These are phyloP conservation scores for Rhizopogon rudus DNA, from an alignment of 768 basidiomycete genomes.

Conservation along the genomic window DNA sequence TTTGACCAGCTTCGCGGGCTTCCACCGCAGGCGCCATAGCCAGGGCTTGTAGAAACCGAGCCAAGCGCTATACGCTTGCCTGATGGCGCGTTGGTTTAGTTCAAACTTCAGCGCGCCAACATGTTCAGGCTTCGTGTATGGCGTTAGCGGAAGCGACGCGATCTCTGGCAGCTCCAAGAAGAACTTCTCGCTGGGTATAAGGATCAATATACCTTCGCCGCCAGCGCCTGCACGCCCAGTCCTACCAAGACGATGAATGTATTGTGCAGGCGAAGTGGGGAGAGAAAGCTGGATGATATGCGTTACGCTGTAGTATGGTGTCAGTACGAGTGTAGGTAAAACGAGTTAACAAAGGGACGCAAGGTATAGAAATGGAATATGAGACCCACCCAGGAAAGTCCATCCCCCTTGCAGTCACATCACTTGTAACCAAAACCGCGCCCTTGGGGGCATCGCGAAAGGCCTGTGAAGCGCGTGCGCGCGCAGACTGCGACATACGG, in stretches of 20 bases:
- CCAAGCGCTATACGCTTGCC: slow-evolving; percentile 48
- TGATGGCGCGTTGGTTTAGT: slow-evolving; percentile 37
- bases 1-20: slow-evolving; percentile 33
- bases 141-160: slow-evolving; percentile 35
- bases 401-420: slow-evolving; percentile 62
- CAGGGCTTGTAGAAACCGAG: slow-evolving; percentile 52
- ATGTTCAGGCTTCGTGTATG: slow-evolving; percentile 17
- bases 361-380: background rate
- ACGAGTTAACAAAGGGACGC: background rate
- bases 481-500: slow-evolving; percentile 43
- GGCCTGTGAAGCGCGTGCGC: slow-evolving; percentile 42
- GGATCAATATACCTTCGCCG: slow-evolving; percentile 54
- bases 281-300: slow-evolving; percentile 60
- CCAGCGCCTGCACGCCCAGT: slow-evolving; percentile 70
- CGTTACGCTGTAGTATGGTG: slow-evolving; percentile 39
- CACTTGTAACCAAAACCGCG: slow-evolving; percentile 47
- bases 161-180: slow-evolving; percentile 43
- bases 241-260: slow-evolving; percentile 75
- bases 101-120: slow-evolving; percentile 16
- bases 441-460: slow-evolving; percentile 38
- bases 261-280: slow-evolving; percentile 68
- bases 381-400: slow-evolving; percentile 53
- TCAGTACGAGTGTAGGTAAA: background rate
- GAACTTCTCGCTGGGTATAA: slow-evolving; percentile 43
- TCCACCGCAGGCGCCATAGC: slow-evolving; percentile 33